Conservation (phyloP, 192 early-diverging fungal species). For the Podila verticillata region DNA sequence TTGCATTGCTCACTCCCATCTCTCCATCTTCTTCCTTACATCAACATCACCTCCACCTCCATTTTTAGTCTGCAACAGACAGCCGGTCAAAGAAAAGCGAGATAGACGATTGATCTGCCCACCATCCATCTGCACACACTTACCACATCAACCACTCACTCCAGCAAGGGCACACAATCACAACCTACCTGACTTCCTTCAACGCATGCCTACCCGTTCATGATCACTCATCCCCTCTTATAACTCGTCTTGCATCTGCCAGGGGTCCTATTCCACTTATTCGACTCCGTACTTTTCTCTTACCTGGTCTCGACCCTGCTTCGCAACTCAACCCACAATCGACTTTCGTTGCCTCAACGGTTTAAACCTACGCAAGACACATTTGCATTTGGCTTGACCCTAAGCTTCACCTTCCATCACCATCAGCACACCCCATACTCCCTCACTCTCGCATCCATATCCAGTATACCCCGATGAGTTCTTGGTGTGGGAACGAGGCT, state of each 20-base stretch:
- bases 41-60: neutral
- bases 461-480: constrained; percentile 24
- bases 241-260: neutral
- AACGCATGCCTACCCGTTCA: neutral
- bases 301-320: too few relatives aligned
- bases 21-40: neutral
- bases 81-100: neutral
- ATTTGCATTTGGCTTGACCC: neutral
- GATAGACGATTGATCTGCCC: neutral
- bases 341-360: too few relatives aligned
- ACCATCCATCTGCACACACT: neutral
- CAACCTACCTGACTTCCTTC: neutral
- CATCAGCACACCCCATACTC: neutral
- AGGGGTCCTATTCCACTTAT: too few relatives aligned
- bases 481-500: constrained; percentile 45
- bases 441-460: neutral
- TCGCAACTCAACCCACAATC: too few relatives aligned
- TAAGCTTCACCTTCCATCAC: neutral
- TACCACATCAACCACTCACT: neutral
- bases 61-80: neutral
- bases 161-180: neutral
- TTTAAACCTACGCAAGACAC: too few relatives aligned
- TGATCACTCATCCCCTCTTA: neutral
- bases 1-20: neutral
- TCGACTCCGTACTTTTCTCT: too few relatives aligned